Base-by-base conservation (phyloP, 2,329 filamentous ascomycete species). In the Samsoniella hepiali region DNA sequence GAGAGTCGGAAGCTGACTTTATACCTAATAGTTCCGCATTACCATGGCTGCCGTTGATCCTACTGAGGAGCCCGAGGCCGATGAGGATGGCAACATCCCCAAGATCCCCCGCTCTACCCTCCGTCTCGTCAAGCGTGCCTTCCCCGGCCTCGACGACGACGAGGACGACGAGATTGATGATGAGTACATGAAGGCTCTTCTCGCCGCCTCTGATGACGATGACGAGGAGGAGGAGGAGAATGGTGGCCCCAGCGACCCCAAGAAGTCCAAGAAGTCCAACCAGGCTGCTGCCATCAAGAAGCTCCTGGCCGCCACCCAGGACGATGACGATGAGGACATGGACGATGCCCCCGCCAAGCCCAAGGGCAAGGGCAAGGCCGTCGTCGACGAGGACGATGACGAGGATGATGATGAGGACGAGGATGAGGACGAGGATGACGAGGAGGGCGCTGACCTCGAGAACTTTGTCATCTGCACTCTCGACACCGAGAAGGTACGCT, bases 31-130 rank as follows among this genome's bases (percentile, higher is more conserved):
- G 93, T 96, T 97, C 81, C 92, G 92, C 76, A 92, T 99, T 74
- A 98, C 93, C 72, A 99, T 99, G 95, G 95, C 96, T 72, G 95
- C 95, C 68, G 89, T 99, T 76, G 94, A 99, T 76, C 95, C 95
- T 64, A 92, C 87, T 72, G 91, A 91, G 71, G 83, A 87, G 70
- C 84, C 88, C 42, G 84, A 91, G 76, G 82, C 82, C 64, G 87
- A 88, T 69, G 82, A 83, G 64, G 83, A 84, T 59, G 84, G 82
- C 70, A 86, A 88, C 72, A 77, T 85, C 65, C 85, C 85, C 70
- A 77, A 79, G 64, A 78, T 87, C 66, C 85, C 88, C 70, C 90
- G 93, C 70, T 90, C 95, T 61, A 99, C 95, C 58, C 82, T 99
- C 72, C 97, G 95, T 81, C 84, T 99, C 69, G 84, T 98, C 75